phyloP scores from a whole-genome alignment of 2,329 filamentous ascomycete genomes.

The Calcarisporium arbuscula region DNA sequence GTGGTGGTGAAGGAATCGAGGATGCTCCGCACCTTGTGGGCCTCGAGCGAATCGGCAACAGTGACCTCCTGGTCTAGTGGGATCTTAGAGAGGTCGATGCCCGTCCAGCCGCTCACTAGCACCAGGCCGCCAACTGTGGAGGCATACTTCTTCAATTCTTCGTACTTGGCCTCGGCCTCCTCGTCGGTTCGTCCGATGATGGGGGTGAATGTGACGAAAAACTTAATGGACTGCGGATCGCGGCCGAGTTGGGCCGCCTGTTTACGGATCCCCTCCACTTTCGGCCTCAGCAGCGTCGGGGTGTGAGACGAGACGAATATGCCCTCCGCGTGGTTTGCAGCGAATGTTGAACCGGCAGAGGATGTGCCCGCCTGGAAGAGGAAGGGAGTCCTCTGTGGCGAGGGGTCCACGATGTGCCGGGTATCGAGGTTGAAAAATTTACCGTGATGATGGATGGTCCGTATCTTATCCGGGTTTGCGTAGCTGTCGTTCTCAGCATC shows the following conservation, averaged over 20 bases:
- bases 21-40: too few relatives aligned
- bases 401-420: constrained; percentile 7
- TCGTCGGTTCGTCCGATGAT: constrained; percentile 7
- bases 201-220: constrained; percentile 5
- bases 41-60: constrained; percentile 4
- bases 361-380: constrained; percentile 8
- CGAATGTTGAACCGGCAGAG: constrained; percentile 4
- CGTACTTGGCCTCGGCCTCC: constrained; percentile 4
- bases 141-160: constrained; percentile 5
- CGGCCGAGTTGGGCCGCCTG: constrained; percentile 2
- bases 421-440: constrained; percentile 6
- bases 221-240: constrained; percentile 4
- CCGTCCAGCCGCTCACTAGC: constrained; percentile 6
- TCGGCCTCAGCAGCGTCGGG: constrained; percentile 3
- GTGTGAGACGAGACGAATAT: constrained; percentile 7
- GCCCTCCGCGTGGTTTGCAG: constrained; percentile 6
- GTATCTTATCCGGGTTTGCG: constrained; percentile 1
- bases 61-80: constrained; percentile 6
- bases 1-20: too few relatives aligned
- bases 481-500: constrained; percentile 4
- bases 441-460: constrained; percentile 6
- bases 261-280: constrained; percentile 5
- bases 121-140: constrained; percentile 6
- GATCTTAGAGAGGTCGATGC: constrained; percentile 5
- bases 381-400: constrained; percentile 7